Evolutionary conservation across 306 rosid species (phyloP), one percentile per base, ranked within the genome.

Genomic region (Cicer arietinum): DNA sequence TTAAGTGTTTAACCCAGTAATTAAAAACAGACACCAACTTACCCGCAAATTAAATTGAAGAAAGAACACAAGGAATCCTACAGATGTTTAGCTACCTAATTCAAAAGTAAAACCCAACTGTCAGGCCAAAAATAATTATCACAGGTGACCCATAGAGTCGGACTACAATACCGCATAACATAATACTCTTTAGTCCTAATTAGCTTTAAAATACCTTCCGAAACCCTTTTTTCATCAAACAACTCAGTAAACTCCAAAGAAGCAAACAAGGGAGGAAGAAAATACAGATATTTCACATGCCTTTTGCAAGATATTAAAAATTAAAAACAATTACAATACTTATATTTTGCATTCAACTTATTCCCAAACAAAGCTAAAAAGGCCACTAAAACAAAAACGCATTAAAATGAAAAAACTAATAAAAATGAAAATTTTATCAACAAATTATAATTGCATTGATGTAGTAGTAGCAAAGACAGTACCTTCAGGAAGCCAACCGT

Each of bases 81-180:
- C 69, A 78, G 81, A 81, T 48, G 76, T 57, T 81, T 81, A 74
- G 83, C 81, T 74, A 78, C 88, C 88, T 85, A 85, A 75, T 81
- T 81, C 81, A 81, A 85, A 74, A 85, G 77, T 78, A 65, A 85
- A 84, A 75, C 67, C 69, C 74, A 78, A 64, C 42, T 3, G 75
- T 85, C 81, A 81, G 85, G 70, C 5, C 81, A 59, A 59, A 72
- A 59, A 51, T 61, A 76, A 59, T 20, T 73, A 84, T 45, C 71
- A 60, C 7, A 42, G 10, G 17, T 9, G 47, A 67, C 42, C 59
- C 77, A 59, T 71, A 76, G 16, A 45, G 77, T 25, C 59, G 69
- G 42, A 61, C 53, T 73, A 60, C 62, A 18, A 66, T 65, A 17
- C 53, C 39, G 8, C 52, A 67, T 48, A 35, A 17, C 79, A 57